Percentiles rank a stretch among this genome's conserved stretches.
These are phyloP conservation scores for Paracorniculantispora psalliotae DNA, from an alignment of 2,329 filamentous ascomycete species.

Conservation along the genomic window DNA sequence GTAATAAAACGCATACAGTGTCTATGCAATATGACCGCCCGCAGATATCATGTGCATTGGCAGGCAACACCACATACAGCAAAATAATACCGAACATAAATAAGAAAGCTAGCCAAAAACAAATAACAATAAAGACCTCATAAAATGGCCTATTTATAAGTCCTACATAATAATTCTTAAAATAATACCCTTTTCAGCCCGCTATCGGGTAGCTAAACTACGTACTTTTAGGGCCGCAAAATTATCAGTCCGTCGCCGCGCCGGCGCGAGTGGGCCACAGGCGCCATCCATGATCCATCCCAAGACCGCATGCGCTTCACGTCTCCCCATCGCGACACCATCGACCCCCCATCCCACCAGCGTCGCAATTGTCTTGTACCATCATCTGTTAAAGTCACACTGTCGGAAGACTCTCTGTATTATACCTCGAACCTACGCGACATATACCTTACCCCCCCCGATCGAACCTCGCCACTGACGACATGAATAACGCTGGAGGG, in stretches of 20 bases:
- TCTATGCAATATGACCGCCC: too few relatives aligned
- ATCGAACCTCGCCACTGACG: not conserved
- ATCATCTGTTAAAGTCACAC: not conserved
- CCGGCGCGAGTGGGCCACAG: not conserved
- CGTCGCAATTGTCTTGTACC: not conserved
- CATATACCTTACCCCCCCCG: not conserved
- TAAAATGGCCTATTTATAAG: too few relatives aligned
- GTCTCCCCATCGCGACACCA: not conserved
- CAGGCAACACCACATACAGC: too few relatives aligned
- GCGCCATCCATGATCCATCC: not conserved
- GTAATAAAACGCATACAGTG: too few relatives aligned
- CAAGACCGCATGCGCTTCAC: not conserved
- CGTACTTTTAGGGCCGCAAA: conserved; percentile 2
- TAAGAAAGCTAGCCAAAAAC: too few relatives aligned
- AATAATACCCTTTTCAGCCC: too few relatives aligned
- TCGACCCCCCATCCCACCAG: not conserved
- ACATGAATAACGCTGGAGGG: conserved; percentile 24
- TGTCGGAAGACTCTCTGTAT: not conserved
- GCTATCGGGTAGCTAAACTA: too few relatives aligned
- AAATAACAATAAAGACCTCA: too few relatives aligned
- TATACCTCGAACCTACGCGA: not conserved
- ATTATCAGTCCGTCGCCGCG: conserved; percentile 1
- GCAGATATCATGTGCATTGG: too few relatives aligned
- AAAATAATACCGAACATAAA: too few relatives aligned
- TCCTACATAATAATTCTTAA: too few relatives aligned